phyloP scores from a whole-genome alignment of 1,139 yeast genomes.

The Yamadazyma membranifaciens region DNA sequence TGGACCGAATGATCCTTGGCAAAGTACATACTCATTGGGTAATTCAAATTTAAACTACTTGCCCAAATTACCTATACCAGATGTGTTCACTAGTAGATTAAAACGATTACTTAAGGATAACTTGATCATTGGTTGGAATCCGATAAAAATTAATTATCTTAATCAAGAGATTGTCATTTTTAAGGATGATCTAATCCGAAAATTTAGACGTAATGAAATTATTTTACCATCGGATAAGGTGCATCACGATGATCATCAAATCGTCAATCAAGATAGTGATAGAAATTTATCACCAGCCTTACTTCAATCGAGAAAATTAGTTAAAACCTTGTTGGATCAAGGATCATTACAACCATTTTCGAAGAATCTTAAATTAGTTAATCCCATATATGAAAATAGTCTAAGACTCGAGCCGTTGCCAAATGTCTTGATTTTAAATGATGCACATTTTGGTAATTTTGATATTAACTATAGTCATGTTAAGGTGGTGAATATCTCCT shows the following conservation, averaged over 20 bases:
- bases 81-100: conserved; percentile 64
- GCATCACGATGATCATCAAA: conserved; percentile 8
- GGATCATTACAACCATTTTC: conserved; percentile 84
- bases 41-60: conserved; percentile 54
- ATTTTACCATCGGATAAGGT: conserved; percentile 43
- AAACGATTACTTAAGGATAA: conserved; percentile 60
- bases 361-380: conserved; percentile 55
- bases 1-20: conserved; percentile 95
- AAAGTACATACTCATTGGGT: conserved; percentile 67
- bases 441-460: conserved; percentile 66
- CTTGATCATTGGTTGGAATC: conserved; percentile 63
- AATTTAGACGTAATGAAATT: conserved; percentile 70
- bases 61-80: conserved; percentile 75
- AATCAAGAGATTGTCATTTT: conserved; percentile 79
- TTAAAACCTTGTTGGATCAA: conserved; percentile 81
- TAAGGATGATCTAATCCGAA: conserved; percentile 69
- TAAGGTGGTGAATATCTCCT: conserved; percentile 71
- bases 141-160: conserved; percentile 71
- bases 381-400: conserved; percentile 68
- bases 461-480: conserved; percentile 83
- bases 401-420: conserved; percentile 81
- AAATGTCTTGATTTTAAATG: conserved; percentile 60
- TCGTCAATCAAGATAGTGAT: conserved; percentile 17
- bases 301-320: conserved; percentile 70
- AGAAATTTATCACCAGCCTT: conserved; percentile 36